Evolutionary conservation across 495 filamentous ascomycete genomes (phyloP).

Genomic region (Aspergillus haitiensis): DNA sequence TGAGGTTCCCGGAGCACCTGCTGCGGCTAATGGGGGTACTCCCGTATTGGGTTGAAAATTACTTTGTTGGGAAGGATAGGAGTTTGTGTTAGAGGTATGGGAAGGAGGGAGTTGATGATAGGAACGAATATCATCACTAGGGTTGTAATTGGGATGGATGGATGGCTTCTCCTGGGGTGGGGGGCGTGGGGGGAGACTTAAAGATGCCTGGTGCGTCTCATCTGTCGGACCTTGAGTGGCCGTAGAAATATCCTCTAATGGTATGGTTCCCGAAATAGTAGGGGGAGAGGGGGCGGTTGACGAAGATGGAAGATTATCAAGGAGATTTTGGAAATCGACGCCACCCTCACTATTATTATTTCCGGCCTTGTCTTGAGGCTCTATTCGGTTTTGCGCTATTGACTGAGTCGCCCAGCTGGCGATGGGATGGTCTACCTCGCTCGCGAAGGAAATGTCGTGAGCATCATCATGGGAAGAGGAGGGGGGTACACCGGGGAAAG

Average conservation of each 20-base stretch:
- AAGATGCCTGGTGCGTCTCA: constrained; percentile 39
- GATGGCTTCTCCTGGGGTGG: constrained; percentile 56
- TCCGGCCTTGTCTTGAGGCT: constrained; percentile 23
- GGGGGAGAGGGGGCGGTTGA: constrained; percentile 39
- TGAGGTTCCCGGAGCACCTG: constrained; percentile 54
- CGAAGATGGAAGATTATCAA: constrained; percentile 52
- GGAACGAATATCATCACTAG: constrained; percentile 55
- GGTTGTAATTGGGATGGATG: constrained; percentile 56
- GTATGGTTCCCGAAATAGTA: constrained; percentile 31
- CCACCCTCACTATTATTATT: constrained; percentile 34
- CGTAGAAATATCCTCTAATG: constrained; percentile 31
- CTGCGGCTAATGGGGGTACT: constrained; percentile 45
- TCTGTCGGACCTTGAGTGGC: constrained; percentile 39
- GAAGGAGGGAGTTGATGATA: constrained; percentile 52
- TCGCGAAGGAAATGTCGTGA: constrained; percentile 38
- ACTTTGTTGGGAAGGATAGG: constrained; percentile 45
- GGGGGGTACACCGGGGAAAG: constrained; percentile 41
- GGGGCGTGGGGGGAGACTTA: constrained; percentile 50
- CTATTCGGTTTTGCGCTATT: constrained; percentile 32
- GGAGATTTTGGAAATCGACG: constrained; percentile 53
- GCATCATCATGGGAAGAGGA: constrained; percentile 43
- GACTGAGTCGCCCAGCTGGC: constrained; percentile 25
- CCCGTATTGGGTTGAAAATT: constrained; percentile 46
- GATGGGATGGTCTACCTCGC: constrained; percentile 35
- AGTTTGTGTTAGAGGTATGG: constrained; percentile 36